Base-by-base conservation (phyloP, 169 alveolate species). In the Cryptosporidium tyzzeri region DNA sequence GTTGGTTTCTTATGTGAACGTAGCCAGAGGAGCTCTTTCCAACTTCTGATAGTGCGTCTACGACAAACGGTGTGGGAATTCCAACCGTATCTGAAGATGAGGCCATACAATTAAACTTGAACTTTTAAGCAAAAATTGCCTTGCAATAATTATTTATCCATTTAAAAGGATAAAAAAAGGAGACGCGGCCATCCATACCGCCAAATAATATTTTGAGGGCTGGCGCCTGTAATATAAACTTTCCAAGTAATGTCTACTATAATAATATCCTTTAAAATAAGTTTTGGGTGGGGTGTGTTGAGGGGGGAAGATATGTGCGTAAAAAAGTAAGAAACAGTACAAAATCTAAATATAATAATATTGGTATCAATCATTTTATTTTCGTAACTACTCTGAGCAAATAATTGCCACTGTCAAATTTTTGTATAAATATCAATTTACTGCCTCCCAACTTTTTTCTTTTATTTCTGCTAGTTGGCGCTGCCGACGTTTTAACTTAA, bases 1-100 rank as follows among this genome's bases (percentile, higher is more conserved):
- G 98, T 92, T 96, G 98, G 92, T 95, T 96, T 55, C 98, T 93
- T 37, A 96, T 96, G 71, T 95, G 96, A 61, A 94, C 96, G 89
- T 80, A 80, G 29, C 75, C 53, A 45, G 89, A 59, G 33, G 89
- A 80, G 65, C 80, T 80, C 75, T 80, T 80, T 41, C 89, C 89
- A 80, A 80, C 89, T 59, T 80, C 89, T 80, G 89, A 80, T 61
- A 80, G 75, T 80, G 89, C 89, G 89, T 80, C 89, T 80, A 80
- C 89, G 59, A 80, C 89, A 62, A 80, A 80, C 74, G 89, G 89
- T 62, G 89, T 80, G 89, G 89, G 89, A 61, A 80, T 80, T 59
- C 89, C 89, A 80, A 80, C 89, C 74, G 89, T 80, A 80, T 80
- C 89, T 80, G 89, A 80, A 80, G 89, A 80, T 80, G 89, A 80